Evolutionary conservation across 768 basidiomycete genomes (phyloP).

Genomic region (Suillus variegatus): DNA sequence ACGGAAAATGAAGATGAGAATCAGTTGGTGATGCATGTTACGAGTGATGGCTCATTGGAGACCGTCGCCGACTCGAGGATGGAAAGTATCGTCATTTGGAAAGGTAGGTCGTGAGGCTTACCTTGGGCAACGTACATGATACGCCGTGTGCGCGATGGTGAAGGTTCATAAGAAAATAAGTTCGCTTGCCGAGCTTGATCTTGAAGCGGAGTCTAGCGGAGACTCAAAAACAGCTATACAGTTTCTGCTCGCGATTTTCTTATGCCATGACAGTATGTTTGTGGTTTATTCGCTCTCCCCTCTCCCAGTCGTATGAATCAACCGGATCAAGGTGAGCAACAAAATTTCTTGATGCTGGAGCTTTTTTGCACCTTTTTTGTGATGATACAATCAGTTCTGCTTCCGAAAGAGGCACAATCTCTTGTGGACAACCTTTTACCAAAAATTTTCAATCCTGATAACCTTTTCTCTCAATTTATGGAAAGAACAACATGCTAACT

Average conservation of each 20-base stretch:
- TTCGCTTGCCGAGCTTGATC: background rate
- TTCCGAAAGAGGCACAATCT: slow-evolving; percentile 77
- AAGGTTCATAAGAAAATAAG: background rate
- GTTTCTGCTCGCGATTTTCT: slow-evolving; percentile 21
- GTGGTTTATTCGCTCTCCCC: slow-evolving; percentile 5
- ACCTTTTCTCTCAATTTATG: slow-evolving; percentile 11
- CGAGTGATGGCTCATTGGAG: slow-evolving; percentile 69
- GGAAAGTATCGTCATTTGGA: slow-evolving; percentile 65
- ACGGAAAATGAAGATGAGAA: slow-evolving; percentile 20
- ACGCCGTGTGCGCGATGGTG: background rate
- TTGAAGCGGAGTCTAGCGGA: slow-evolving; percentile 1
- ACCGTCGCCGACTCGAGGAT: slow-evolving; percentile 73
- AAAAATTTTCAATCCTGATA: slow-evolving; percentile 53
- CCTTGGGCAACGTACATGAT: slow-evolving; percentile 16
- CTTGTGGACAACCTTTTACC: slow-evolving; percentile 68
- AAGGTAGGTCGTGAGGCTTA: slow-evolving; percentile 30
- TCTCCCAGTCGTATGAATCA: slow-evolving; percentile 9
- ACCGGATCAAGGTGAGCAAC: slow-evolving; percentile 7
- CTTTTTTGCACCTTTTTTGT: slow-evolving; percentile 18
- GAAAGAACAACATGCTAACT: slow-evolving; percentile 1
- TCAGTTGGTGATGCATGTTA: slow-evolving; percentile 73
- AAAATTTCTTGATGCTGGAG: background rate
- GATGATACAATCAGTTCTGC: slow-evolving; percentile 79
- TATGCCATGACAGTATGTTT: background rate
- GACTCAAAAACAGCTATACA: slow-evolving; percentile 40